Evolutionary conservation across 202 grass and related monocot genomes (phyloP).

Genomic region (Setaria italica): DNA sequence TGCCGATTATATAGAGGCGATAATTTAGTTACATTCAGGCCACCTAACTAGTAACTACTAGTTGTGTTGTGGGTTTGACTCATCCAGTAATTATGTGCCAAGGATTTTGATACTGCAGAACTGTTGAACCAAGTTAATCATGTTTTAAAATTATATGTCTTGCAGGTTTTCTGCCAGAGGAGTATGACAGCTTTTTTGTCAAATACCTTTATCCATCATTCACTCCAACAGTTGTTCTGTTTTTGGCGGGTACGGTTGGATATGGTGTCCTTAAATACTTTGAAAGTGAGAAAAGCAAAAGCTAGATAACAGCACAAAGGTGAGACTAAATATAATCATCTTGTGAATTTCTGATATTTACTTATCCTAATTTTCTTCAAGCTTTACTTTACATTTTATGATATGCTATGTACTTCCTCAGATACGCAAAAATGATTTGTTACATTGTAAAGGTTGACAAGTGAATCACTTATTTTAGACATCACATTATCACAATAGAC

Average conservation of each 20-base stretch:
- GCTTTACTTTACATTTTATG: not conserved
- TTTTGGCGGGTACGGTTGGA: slow-evolving; percentile 68
- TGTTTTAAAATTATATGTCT: not conserved
- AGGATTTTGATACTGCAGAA: slow-evolving; percentile 22
- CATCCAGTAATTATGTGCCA: not conserved
- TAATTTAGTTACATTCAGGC: not conserved
- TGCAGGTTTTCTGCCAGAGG: slow-evolving; percentile 87
- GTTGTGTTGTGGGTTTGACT: not conserved
- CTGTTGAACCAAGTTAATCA: slow-evolving; percentile 7
- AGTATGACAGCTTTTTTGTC: slow-evolving; percentile 86
- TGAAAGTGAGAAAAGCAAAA: slow-evolving; percentile 84
- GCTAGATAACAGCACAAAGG: slow-evolving; percentile 39
- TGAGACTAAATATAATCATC: slow-evolving; percentile 21
- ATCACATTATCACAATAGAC: not conserved
- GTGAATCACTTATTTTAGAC: not conserved
- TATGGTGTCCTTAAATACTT: slow-evolving; percentile 94
- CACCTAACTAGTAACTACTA: not conserved
- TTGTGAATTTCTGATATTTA: not conserved
- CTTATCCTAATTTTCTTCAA: not conserved
- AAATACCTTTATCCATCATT: slow-evolving; percentile 93
- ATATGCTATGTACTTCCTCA: not conserved
- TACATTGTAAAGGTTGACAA: not conserved
- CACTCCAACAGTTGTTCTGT: slow-evolving; percentile 87
- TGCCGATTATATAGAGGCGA: not conserved
- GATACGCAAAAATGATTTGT: not conserved